These are phyloP conservation scores for Ambrosia artemisiifolia DNA, from an alignment of 129 eudicot species.

Conservation along the genomic window DNA sequence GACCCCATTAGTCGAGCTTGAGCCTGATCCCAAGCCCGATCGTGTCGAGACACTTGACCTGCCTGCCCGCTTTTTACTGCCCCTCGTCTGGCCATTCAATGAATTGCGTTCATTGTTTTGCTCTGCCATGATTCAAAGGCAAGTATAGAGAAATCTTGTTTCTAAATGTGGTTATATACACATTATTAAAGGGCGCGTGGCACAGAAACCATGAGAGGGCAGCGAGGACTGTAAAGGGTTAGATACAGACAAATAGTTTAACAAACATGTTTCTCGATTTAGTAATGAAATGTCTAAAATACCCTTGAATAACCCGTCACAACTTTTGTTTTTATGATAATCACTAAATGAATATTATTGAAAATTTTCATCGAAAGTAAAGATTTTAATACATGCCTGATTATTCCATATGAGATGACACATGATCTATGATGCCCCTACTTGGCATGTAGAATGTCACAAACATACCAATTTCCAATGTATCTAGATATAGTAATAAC, in stretches of 20 bases:
- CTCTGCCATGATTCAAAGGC: slow-evolving; percentile 42
- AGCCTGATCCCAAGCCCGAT: neutral
- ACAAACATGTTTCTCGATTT: slow-evolving; percentile 2
- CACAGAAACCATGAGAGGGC: slow-evolving; percentile 60
- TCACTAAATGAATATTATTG: slow-evolving; percentile 17
- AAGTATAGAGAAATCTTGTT: neutral
- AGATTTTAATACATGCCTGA: slow-evolving; percentile 12
- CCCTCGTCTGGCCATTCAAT: slow-evolving; percentile 22
- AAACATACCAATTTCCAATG: slow-evolving; percentile 19
- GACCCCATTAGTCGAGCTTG: slow-evolving; percentile 4
- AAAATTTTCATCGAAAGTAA: slow-evolving; percentile 15
- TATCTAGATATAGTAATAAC: slow-evolving; percentile 8
- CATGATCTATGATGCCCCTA: slow-evolving; percentile 49
- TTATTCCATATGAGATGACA: slow-evolving; percentile 26
- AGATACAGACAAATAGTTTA: slow-evolving; percentile 19
- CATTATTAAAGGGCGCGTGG: slow-evolving; percentile 12
- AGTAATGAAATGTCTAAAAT: slow-evolving; percentile 8
- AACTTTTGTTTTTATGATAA: slow-evolving; percentile 4
- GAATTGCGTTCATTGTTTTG: slow-evolving; percentile 22
- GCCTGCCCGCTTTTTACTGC: slow-evolving; percentile 29
- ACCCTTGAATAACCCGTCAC: neutral
- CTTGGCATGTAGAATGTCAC: slow-evolving; percentile 44
- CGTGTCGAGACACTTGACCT: slow-evolving; percentile 2
- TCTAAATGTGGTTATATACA: slow-evolving; percentile 20
- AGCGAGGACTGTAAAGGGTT: slow-evolving; percentile 16